A percentile compares a stretch with the other conserved stretches of the same genome.
These are phyloP conservation scores for Acer saccharum DNA, from an alignment of 345 rosid species.

Conservation along the genomic window DNA sequence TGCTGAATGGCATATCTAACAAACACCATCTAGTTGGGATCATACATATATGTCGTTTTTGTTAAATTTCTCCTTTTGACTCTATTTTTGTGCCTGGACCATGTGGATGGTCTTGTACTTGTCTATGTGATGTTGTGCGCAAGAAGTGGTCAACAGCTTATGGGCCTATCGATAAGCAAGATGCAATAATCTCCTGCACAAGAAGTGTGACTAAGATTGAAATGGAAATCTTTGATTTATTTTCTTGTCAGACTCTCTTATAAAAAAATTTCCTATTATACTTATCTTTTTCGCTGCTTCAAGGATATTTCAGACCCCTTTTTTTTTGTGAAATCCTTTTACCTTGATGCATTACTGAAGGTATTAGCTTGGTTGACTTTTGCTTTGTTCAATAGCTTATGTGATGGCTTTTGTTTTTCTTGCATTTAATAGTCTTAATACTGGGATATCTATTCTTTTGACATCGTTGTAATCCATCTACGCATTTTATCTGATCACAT, in stretches of 20 bases:
- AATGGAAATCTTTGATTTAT: background rate
- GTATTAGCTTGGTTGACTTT: background rate
- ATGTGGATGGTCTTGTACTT: background rate
- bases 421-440: background rate
- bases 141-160: background rate
- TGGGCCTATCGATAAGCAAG: background rate
- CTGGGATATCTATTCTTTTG: background rate
- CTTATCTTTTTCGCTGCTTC: background rate
- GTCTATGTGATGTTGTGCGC: background rate
- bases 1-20: background rate
- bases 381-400: background rate
- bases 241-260: background rate
- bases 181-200: background rate
- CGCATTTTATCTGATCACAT: background rate
- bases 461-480: background rate
- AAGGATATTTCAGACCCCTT: background rate
- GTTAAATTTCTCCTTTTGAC: background rate
- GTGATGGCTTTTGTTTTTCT: background rate
- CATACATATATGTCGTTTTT: background rate
- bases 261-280: too few species aligned
- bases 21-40: background rate
- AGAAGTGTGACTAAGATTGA: background rate
- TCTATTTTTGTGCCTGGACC: background rate
- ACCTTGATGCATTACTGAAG: background rate
- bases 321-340: background rate